Conservation (phyloP, 768 basidiomycete species). For the Auricularia auricula-judae region DNA sequence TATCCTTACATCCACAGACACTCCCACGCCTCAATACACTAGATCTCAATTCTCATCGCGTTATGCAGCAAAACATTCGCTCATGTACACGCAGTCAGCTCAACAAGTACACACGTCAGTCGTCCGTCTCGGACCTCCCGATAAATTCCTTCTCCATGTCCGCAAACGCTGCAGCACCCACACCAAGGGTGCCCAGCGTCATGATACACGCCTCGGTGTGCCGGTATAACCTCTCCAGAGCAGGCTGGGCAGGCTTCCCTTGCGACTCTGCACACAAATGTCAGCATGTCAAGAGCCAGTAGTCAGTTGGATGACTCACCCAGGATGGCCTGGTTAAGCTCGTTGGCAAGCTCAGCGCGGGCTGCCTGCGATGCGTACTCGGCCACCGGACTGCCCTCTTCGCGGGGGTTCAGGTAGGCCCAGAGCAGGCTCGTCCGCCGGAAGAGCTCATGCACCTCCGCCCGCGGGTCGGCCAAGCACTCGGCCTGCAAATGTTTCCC, state of each 20-base stretch:
- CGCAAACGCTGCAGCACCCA: conserved; percentile 70
- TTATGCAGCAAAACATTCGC: background rate
- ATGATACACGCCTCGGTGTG: conserved; percentile 57
- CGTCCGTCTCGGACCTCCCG: conserved; percentile 19
- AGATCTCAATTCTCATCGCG: background rate
- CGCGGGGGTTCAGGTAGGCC: conserved; percentile 65
- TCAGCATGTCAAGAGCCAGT: background rate
- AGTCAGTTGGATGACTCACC: conserved; percentile 35
- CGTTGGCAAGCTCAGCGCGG: conserved; percentile 54
- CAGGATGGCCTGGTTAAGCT: conserved; percentile 73
- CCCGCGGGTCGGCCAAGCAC: conserved; percentile 51
- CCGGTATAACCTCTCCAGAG: conserved; percentile 68
- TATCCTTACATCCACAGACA: background rate
- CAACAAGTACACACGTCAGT: background rate
- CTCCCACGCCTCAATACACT: background rate
- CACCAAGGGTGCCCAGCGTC: conserved; percentile 63
- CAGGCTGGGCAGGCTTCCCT: conserved; percentile 57
- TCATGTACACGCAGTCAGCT: background rate
- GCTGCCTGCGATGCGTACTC: conserved; percentile 62
- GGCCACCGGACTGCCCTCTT: conserved; percentile 29
- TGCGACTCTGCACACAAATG: conserved; percentile 48
- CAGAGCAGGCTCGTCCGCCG: conserved; percentile 70
- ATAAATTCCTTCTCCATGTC: conserved; percentile 69
- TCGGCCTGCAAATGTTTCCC: conserved; percentile 61
- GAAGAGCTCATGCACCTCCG: conserved; percentile 55